A percentile compares a stretch with the other conserved stretches of the same genome.
Conservation (phyloP, 2,329 filamentous ascomycete species). For the Ceratocystis alfenasii region DNA sequence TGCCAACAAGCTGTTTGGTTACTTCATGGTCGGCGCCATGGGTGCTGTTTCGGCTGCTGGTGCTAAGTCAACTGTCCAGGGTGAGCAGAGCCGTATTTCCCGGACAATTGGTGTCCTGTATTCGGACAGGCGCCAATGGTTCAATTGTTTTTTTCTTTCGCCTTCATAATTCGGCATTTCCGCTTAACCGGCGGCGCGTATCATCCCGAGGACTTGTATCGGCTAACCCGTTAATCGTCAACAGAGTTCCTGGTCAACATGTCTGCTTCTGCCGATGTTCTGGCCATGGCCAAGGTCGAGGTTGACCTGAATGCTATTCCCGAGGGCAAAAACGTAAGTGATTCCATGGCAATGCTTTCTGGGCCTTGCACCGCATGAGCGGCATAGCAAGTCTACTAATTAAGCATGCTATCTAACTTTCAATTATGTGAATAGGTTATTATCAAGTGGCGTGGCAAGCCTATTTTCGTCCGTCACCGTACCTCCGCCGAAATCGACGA, state of each 20-base stretch:
- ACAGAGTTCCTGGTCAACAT: constrained; percentile 99
- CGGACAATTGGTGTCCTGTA: constrained; percentile 12
- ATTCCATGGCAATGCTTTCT: not conserved
- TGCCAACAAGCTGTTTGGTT: constrained; percentile 78
- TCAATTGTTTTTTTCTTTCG: constrained; percentile 23
- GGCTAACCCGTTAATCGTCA: constrained; percentile 20
- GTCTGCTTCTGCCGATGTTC: constrained; percentile 94
- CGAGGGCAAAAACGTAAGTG: constrained; percentile 95
- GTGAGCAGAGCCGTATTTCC: constrained; percentile 43
- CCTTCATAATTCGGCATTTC: not conserved
- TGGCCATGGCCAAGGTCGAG: constrained; percentile 99
- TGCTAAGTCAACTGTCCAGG: constrained; percentile 95
- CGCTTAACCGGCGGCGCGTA: not conserved
- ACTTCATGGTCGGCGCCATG: constrained; percentile 97
- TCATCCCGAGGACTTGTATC: constrained; percentile 22
- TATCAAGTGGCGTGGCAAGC: constrained; percentile 99
- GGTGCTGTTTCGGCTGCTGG: constrained; percentile 84
- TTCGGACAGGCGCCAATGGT: constrained; percentile 6
- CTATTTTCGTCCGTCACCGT: constrained; percentile 98
- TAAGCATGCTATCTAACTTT: constrained; percentile 1
- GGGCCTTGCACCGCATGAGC: too few relatives aligned
- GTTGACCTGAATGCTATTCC: constrained; percentile 85
- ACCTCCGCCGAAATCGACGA: constrained; percentile 87
- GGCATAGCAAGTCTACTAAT: not conserved
- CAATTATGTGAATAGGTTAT: constrained; percentile 55